Evolutionary conservation across 768 basidiomycete genomes (phyloP).

Genomic region (Pholiota conissans): DNA sequence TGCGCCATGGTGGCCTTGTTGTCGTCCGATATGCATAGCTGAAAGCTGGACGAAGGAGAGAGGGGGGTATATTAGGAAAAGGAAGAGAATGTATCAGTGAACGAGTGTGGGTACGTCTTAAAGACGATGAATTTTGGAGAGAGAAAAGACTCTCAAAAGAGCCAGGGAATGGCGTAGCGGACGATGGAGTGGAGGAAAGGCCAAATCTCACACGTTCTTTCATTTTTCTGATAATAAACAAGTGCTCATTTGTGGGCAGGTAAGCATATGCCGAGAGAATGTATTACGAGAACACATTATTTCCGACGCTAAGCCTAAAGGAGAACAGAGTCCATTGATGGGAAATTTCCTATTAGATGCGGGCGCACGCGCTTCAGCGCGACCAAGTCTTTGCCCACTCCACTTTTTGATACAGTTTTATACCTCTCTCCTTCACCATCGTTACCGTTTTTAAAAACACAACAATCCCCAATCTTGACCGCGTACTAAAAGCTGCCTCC

Average conservation of each 20-base stretch:
- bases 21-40: conserved; percentile 2
- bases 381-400: not conserved
- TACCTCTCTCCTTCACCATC: not conserved
- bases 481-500: not conserved
- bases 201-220: not conserved
- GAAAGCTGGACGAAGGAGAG: not conserved
- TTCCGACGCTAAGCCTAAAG: conserved; percentile 4
- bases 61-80: not conserved
- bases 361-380: not conserved
- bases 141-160: conserved; percentile 5
- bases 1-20: not conserved
- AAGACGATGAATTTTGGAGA: conserved; percentile 5
- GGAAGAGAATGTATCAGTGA: not conserved
- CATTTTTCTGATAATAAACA: conserved; percentile 6
- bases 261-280: conserved; percentile 1
- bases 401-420: conserved; percentile 6
- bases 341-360: not conserved
- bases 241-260: conserved; percentile 1
- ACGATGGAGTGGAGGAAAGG: not conserved
- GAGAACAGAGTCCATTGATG: not conserved
- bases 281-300: conserved; percentile 1
- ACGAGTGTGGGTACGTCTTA: conserved; percentile 8
- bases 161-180: not conserved
- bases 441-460: not conserved
- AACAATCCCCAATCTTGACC: not conserved